Evolutionary conservation across 805 yeast species (phyloP).

Genomic region (Candida oleophila): DNA sequence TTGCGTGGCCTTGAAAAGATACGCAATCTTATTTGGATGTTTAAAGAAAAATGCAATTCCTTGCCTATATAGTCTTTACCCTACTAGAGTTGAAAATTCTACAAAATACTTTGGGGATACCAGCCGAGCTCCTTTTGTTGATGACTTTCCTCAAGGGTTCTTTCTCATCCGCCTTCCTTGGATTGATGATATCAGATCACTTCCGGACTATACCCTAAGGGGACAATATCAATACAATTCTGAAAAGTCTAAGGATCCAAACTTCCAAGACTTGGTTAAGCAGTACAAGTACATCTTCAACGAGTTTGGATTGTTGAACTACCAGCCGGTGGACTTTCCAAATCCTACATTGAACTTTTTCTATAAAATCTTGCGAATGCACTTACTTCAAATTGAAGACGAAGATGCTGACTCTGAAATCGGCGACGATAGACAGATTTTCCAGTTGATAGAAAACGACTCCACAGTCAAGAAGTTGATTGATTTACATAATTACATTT

Average conservation of each 20-base stretch:
- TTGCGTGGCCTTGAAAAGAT: conserved; percentile 49
- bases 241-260: conserved; percentile 11
- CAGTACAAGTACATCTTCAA: conserved; percentile 26
- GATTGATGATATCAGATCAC: conserved; percentile 67
- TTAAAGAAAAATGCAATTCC: conserved; percentile 55
- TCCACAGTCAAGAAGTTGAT: conserved; percentile 14
- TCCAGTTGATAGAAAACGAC: conserved; percentile 18
- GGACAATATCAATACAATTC: conserved; percentile 18
- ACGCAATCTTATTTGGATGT: conserved; percentile 75
- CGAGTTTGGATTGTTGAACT: conserved; percentile 46
- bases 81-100: conserved; percentile 38
- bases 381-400: conserved; percentile 56
- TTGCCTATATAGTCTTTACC: conserved; percentile 54
- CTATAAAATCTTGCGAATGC: conserved; percentile 61
- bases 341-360: conserved; percentile 73
- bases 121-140: background rate
- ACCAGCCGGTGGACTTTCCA: conserved; percentile 54
- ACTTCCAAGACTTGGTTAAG: conserved; percentile 17
- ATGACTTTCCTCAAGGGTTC: conserved; percentile 66
- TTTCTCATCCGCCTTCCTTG: conserved; percentile 69
- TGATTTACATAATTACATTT: conserved; percentile 10
- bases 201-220: conserved; percentile 46
- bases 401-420: conserved; percentile 14
- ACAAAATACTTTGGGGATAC: conserved; percentile 13
- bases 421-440: background rate